Percentiles rank a stretch among this genome's conserved stretches.
phyloP scores from a whole-genome alignment of 1,139 yeast genomes.

The Nadsonia commutata region DNA sequence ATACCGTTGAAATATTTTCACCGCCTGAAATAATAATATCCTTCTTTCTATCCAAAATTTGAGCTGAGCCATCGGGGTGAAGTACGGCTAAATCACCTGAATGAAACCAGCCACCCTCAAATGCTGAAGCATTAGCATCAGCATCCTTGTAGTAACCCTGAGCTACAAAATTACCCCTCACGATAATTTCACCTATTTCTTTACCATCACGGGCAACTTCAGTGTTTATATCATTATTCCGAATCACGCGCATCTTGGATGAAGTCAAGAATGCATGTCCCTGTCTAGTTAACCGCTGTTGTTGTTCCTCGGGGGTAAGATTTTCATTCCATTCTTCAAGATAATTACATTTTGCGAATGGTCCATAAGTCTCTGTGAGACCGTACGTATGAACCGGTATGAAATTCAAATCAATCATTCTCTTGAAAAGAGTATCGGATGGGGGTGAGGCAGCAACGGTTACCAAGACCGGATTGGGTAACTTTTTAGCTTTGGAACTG shows the following conservation, averaged over 20 bases:
- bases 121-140: slow-evolving; percentile 35
- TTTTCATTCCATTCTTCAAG: slow-evolving; percentile 21
- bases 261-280: slow-evolving; percentile 24
- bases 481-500: slow-evolving; percentile 18
- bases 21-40: slow-evolving; percentile 75
- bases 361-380: slow-evolving; percentile 36
- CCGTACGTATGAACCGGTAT: slow-evolving; percentile 55
- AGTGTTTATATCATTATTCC: slow-evolving; percentile 31
- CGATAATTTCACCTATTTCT: slow-evolving; percentile 25
- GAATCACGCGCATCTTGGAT: slow-evolving; percentile 32
- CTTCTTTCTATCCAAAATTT: slow-evolving; percentile 60
- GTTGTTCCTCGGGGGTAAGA: slow-evolving; percentile 15
- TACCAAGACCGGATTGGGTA: slow-evolving; percentile 20
- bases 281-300: slow-evolving; percentile 22
- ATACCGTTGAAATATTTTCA: slow-evolving; percentile 68
- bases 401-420: slow-evolving; percentile 22
- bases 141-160: slow-evolving; percentile 44
- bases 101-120: slow-evolving; percentile 63
- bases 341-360: slow-evolving; percentile 22
- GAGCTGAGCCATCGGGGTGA: slow-evolving; percentile 40
- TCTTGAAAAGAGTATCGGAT: slow-evolving; percentile 22
- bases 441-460: slow-evolving; percentile 29
- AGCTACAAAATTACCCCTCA: slow-evolving; percentile 36
- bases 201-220: slow-evolving; percentile 33
- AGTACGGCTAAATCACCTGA: slow-evolving; percentile 66